These are phyloP conservation scores for Candida awuae DNA, from an alignment of 805 yeast species.

Conservation along the genomic window DNA sequence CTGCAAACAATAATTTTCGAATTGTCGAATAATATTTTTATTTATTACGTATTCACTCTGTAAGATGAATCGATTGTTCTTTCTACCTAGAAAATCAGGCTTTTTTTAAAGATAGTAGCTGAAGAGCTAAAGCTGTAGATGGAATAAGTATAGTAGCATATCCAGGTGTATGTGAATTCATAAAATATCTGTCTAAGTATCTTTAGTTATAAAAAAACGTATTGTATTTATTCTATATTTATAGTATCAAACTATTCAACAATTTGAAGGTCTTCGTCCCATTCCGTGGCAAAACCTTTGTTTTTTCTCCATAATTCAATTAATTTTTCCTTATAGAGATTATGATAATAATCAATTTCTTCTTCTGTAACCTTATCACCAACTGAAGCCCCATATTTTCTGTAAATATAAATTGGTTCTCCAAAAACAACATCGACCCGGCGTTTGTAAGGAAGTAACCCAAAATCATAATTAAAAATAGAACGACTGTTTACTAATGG, in stretches of 20 bases:
- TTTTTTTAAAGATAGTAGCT: too few relatives aligned
- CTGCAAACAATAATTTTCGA: conserved; percentile 38
- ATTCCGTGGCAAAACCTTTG: conserved; percentile 44
- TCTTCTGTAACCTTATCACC: conserved; percentile 30
- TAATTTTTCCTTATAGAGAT: conserved; percentile 57
- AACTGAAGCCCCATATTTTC: conserved; percentile 19
- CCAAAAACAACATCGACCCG: conserved; percentile 75
- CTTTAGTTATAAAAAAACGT: too few relatives aligned
- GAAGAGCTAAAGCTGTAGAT: too few relatives aligned
- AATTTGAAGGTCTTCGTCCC: conserved; percentile 40
- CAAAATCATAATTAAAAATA: conserved; percentile 85
- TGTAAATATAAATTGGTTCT: conserved; percentile 39
- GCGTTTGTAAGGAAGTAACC: conserved; percentile 77
- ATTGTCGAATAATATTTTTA: conserved; percentile 39
- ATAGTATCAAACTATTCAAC: conserved; percentile 35
- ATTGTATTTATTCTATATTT: too few relatives aligned
- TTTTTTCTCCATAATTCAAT: conserved; percentile 57
- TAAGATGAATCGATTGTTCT: too few relatives aligned
- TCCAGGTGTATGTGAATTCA: too few relatives aligned
- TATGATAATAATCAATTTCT: conserved; percentile 64
- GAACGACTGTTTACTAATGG: conserved; percentile 93
- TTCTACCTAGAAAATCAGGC: too few relatives aligned
- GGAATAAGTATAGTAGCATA: too few relatives aligned
- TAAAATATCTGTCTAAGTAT: too few relatives aligned
- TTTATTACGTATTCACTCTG: too few relatives aligned